Percentiles rank a stretch among this genome's conserved stretches.
These are phyloP conservation scores for Larix kaempferi DNA, from an alignment of 75 land plant species.

Conservation along the genomic window DNA sequence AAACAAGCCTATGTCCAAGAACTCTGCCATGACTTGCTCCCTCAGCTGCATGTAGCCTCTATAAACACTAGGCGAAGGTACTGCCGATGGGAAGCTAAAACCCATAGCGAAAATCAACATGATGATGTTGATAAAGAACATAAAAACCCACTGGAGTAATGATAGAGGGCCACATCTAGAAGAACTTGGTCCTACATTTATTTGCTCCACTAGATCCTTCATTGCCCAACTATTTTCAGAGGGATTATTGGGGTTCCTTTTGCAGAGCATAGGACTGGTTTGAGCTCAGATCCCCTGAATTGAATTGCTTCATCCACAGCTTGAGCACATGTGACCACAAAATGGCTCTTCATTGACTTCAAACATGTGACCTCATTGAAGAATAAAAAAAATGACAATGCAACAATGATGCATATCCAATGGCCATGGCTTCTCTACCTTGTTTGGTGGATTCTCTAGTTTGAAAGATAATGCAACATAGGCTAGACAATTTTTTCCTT, in stretches of 20 bases:
- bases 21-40: conserved; percentile 29
- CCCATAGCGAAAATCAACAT: conserved; percentile 3
- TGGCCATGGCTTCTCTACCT: too few relatives aligned
- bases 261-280: not conserved
- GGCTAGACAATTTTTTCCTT: too few relatives aligned
- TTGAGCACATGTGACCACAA: too few relatives aligned
- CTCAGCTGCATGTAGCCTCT: not conserved
- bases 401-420: too few relatives aligned
- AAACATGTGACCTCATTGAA: too few relatives aligned
- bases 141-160: not conserved
- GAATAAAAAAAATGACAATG: too few relatives aligned
- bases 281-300: too few relatives aligned
- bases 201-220: conserved; percentile 10
- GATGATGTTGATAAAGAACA: not conserved
- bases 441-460: too few relatives aligned
- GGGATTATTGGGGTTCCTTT: not conserved
- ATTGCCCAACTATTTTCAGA: not conserved
- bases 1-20: conserved; percentile 34
- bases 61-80: too few relatives aligned
- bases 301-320: too few relatives aligned
- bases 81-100: not conserved
- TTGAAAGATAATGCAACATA: too few relatives aligned
- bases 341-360: too few relatives aligned
- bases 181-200: not conserved
- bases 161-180: not conserved